Evolutionary conservation across 441 rosid species (phyloP).

Genomic region (Populus hybrid): DNA sequence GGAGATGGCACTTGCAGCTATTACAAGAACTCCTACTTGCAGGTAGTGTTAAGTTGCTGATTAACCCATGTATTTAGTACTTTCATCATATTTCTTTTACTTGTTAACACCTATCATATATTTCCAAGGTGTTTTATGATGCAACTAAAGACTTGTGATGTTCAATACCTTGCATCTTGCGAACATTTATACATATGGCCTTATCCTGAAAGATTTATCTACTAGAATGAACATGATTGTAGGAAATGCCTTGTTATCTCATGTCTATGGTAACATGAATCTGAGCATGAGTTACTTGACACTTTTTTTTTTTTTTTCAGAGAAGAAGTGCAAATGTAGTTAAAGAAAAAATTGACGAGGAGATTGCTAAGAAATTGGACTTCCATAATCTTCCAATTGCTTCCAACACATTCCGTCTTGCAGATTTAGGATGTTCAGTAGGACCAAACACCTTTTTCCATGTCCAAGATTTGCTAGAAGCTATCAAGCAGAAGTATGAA

Average conservation of each 20-base stretch:
- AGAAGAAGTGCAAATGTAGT: constrained; percentile 21
- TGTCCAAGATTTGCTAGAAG: constrained; percentile 17
- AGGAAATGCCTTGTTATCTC: too few relatives aligned
- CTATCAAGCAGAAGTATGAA: constrained; percentile 2
- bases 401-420: constrained; percentile 11
- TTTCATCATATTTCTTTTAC: not conserved
- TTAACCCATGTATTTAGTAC: not conserved
- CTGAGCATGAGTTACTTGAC: not conserved
- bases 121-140: too few relatives aligned
- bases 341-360: constrained; percentile 37
- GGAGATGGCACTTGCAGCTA: constrained; percentile 16
- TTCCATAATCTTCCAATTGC: constrained; percentile 21
- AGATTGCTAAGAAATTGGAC: constrained; percentile 42
- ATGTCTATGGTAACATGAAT: too few relatives aligned
- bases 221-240: too few relatives aligned
- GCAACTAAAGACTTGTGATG: too few relatives aligned
- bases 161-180: too few relatives aligned
- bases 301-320: constrained; percentile 17
- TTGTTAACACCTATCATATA: too few relatives aligned
- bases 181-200: too few relatives aligned
- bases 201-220: too few relatives aligned
- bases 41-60: constrained; percentile 10
- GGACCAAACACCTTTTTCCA: constrained; percentile 23
- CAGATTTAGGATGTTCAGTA: constrained; percentile 24
- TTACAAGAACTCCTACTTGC: constrained; percentile 13